phyloP scores from a whole-genome alignment of 1,139 yeast genomes.

The Yarrowia galli region DNA sequence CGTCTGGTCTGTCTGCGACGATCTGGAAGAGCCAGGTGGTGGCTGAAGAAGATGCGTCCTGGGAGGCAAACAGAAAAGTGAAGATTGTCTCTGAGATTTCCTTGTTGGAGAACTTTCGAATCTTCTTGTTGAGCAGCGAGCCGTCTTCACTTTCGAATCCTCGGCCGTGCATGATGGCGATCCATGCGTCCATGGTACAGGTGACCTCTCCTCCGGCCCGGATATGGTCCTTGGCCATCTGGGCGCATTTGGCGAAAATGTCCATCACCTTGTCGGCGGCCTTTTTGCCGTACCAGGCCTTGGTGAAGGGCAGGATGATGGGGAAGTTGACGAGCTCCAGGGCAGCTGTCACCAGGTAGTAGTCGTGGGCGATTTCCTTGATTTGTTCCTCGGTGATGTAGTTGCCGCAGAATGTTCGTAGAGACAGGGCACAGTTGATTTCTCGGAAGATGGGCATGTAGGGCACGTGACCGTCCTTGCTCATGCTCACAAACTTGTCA shows the following conservation, averaged over 20 bases:
- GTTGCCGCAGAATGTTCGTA: slow-evolving; percentile 94
- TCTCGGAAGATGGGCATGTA: slow-evolving; percentile 96
- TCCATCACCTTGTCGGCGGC: slow-evolving; percentile 95
- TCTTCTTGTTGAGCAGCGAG: slow-evolving; percentile 58
- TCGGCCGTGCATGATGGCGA: slow-evolving; percentile 71
- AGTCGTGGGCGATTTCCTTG: slow-evolving; percentile 85
- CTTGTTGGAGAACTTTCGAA: slow-evolving; percentile 85
- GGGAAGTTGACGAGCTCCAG: slow-evolving; percentile 97
- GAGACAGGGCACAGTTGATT: slow-evolving; percentile 89
- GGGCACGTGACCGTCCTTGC: slow-evolving; percentile 66
- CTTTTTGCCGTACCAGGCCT: slow-evolving; percentile 96
- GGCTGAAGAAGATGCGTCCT: slow-evolving; percentile 97
- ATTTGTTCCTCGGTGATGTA: slow-evolving; percentile 92
- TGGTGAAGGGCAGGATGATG: slow-evolving; percentile 90
- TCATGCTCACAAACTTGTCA: slow-evolving; percentile 64
- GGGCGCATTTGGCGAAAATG: slow-evolving; percentile 87
- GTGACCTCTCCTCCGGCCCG: slow-evolving; percentile 78
- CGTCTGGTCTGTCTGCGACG: slow-evolving; percentile 93
- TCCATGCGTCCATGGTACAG: slow-evolving; percentile 97
- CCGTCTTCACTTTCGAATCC: slow-evolving; percentile 54
- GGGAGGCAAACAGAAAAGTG: slow-evolving; percentile 95
- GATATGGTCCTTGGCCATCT: slow-evolving; percentile 79
- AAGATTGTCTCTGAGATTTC: slow-evolving; percentile 96
- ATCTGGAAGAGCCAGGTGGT: slow-evolving; percentile 98
- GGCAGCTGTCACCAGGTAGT: slow-evolving; percentile 90